Conservation (phyloP, 768 basidiomycete species). For the Amanita polypyramis region DNA sequence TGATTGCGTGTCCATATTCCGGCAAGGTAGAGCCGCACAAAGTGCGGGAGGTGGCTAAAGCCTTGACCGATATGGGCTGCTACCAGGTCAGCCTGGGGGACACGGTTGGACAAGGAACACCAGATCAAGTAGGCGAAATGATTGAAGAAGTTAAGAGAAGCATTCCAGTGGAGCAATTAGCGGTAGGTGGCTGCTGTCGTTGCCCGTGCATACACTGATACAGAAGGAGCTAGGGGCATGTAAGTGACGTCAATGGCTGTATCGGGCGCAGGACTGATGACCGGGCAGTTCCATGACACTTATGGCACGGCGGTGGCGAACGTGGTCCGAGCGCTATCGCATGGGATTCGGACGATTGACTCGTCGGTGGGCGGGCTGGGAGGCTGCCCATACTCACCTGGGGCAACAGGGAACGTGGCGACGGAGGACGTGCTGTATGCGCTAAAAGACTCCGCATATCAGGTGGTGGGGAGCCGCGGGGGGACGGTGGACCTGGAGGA, state of each 20-base stretch:
- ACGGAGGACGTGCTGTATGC: conserved; percentile 91
- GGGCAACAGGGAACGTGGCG: conserved; percentile 90
- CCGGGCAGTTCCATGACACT: conserved; percentile 75
- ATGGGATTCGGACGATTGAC: conserved; percentile 77
- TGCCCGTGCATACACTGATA: background rate
- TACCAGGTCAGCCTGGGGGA: conserved; percentile 91
- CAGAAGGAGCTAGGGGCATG: conserved; percentile 36
- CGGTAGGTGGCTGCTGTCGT: conserved; percentile 30
- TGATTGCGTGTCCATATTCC: conserved; percentile 80
- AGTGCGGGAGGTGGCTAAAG: conserved; percentile 62
- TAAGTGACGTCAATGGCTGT: conserved; percentile 18
- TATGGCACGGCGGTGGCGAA: conserved; percentile 78
- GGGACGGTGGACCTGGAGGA: conserved; percentile 48
- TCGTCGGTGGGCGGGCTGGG: conserved; percentile 84
- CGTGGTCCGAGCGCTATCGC: conserved; percentile 55
- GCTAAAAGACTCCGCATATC: conserved; percentile 52
- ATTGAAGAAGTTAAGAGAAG: conserved; percentile 57
- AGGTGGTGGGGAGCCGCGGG: conserved; percentile 32
- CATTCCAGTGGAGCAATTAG: conserved; percentile 57
- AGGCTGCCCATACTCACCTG: conserved; percentile 93
- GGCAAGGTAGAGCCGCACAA: conserved; percentile 55
- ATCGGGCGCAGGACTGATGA: background rate
- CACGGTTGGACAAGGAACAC: conserved; percentile 82
- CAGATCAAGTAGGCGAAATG: conserved; percentile 54
- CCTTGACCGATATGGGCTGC: conserved; percentile 81